Conservation (phyloP, 345 rosid genomes). For the Firmiana major region DNA sequence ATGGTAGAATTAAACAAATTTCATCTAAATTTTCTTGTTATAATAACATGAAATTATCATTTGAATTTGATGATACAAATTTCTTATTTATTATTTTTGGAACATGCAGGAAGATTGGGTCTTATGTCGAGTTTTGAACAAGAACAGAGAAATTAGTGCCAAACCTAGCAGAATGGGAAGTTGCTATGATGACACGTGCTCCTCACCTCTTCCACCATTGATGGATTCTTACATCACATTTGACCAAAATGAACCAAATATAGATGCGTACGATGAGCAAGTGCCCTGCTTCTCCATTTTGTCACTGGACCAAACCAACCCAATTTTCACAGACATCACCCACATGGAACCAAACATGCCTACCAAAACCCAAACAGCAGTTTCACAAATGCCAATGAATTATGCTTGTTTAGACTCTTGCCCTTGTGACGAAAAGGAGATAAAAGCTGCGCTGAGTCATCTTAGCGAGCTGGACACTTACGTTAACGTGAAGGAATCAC, state of each 20-base stretch:
- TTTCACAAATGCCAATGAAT: conserved; percentile 11
- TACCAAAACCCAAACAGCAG: neutral
- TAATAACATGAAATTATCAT: too few species aligned
- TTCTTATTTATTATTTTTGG: neutral
- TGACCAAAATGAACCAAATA: conserved; percentile 41
- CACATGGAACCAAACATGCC: conserved; percentile 9
- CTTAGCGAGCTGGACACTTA: conserved; percentile 31
- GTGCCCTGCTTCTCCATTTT: conserved; percentile 97
- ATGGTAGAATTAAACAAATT: too few species aligned
- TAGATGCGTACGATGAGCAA: conserved; percentile 39
- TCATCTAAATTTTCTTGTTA: too few species aligned
- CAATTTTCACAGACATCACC: conserved; percentile 15
- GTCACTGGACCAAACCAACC: conserved; percentile 36
- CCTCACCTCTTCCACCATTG: conserved; percentile 53
- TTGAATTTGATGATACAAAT: too few species aligned
- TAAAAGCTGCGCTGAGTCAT: conserved; percentile 40
- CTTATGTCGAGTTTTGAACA: conserved; percentile 65
- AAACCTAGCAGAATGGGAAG: conserved; percentile 39
- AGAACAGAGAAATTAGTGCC: conserved; percentile 38
- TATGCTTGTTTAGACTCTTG: conserved; percentile 18
- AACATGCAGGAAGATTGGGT: conserved; percentile 79
- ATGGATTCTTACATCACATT: conserved; percentile 69
- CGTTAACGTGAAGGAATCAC: conserved; percentile 23
- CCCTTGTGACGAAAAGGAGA: conserved; percentile 33
- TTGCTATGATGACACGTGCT: conserved; percentile 45